Percentiles rank a stretch among this genome's conserved stretches.
Conservation (phyloP, 176 grass and related monocot species). For the Oryza longistaminata region DNA sequence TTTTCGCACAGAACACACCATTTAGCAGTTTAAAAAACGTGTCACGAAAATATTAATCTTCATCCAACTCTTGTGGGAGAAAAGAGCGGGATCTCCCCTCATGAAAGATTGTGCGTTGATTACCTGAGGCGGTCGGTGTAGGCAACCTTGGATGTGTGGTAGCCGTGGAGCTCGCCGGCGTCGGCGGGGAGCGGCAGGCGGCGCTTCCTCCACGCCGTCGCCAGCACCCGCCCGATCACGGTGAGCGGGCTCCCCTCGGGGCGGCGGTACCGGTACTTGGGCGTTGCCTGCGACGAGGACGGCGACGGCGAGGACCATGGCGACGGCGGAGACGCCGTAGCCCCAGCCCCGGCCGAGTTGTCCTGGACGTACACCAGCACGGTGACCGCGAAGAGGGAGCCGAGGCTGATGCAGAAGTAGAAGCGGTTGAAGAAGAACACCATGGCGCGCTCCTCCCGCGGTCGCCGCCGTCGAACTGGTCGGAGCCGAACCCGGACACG, state of each 20-base stretch:
- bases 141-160: constrained; percentile 45
- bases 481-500: constrained; percentile 72
- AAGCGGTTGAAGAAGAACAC: constrained; percentile 85
- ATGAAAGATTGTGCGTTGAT: background rate
- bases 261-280: constrained; percentile 52
- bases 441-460: constrained; percentile 63
- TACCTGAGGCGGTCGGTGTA: constrained; percentile 69
- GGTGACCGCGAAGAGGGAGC: constrained; percentile 72
- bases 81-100: too few relatives aligned
- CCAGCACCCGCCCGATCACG: constrained; percentile 50
- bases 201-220: constrained; percentile 53
- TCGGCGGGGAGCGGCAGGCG: constrained; percentile 29
- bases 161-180: constrained; percentile 45
- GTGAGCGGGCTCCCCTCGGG: constrained; percentile 65
- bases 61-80: too few relatives aligned
- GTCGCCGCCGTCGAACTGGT: constrained; percentile 72
- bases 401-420: constrained; percentile 71
- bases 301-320: constrained; percentile 49
- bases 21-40: too few relatives aligned
- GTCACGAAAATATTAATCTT: too few relatives aligned
- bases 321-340: constrained; percentile 53
- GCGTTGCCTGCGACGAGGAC: constrained; percentile 57
- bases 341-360: constrained; percentile 49
- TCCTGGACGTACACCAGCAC: constrained; percentile 76
- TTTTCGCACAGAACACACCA: too few relatives aligned